Conservation (phyloP, 2,329 filamentous ascomycete genomes). For the Thielaviopsis punctulata region DNA sequence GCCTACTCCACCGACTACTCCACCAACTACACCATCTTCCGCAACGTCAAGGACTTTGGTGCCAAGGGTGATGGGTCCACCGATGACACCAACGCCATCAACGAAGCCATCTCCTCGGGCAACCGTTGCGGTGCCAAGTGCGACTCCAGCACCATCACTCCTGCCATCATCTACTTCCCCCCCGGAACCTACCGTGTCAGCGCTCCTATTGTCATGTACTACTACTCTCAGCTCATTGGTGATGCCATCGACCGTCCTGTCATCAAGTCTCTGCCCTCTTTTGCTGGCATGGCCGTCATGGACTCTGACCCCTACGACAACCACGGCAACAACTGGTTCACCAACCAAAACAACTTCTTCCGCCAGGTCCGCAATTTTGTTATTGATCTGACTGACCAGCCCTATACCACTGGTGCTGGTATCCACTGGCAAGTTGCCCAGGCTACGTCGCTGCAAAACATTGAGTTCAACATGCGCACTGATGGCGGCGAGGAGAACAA, state of each 20-base stretch:
- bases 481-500: constrained; percentile 46
- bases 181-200: constrained; percentile 72
- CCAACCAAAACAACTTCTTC: constrained; percentile 74
- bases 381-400: constrained; percentile 55
- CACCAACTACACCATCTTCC: constrained; percentile 51
- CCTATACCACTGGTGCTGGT: constrained; percentile 42
- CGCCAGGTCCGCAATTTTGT: constrained; percentile 68
- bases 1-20: constrained; percentile 34
- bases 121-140: constrained; percentile 65
- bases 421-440: constrained; percentile 82
- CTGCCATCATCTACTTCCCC: constrained; percentile 83
- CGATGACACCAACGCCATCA: constrained; percentile 83
- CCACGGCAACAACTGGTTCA: constrained; percentile 54
- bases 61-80: constrained; percentile 49
- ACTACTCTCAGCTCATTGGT: constrained; percentile 87
- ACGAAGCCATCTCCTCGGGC: constrained; percentile 60
- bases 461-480: constrained; percentile 60
- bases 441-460: constrained; percentile 64
- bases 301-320: constrained; percentile 71
- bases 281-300: constrained; percentile 77
- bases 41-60: constrained; percentile 62
- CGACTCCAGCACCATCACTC: constrained; percentile 67
- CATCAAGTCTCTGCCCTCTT: constrained; percentile 55
- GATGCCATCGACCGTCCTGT: constrained; percentile 57
- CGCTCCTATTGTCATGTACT: constrained; percentile 63